Percentiles rank a stretch among this genome's conserved stretches.
Evolutionary conservation across 306 rosid species (phyloP).

Genomic region (Castanea sativa): DNA sequence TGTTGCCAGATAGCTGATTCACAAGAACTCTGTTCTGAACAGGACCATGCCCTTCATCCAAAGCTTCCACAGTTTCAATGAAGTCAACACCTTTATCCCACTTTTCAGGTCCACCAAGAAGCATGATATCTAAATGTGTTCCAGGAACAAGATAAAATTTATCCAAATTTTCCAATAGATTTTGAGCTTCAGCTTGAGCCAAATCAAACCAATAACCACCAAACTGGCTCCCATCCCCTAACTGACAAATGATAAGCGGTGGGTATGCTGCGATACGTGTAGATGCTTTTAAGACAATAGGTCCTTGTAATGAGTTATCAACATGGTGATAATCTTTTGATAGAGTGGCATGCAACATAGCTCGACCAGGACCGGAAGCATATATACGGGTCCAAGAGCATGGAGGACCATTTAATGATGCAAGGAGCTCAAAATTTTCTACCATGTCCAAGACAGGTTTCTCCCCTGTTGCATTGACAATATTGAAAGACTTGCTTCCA

Average conservation of each 20-base stretch:
- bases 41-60: slow-evolving; percentile 42
- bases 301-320: slow-evolving; percentile 45
- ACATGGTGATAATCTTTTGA: slow-evolving; percentile 57
- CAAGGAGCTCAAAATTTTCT: slow-evolving; percentile 33
- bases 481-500: slow-evolving; percentile 71
- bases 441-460: slow-evolving; percentile 38
- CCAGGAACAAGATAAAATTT: slow-evolving; percentile 80
- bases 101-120: slow-evolving; percentile 81
- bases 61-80: slow-evolving; percentile 44
- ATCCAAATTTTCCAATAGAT: slow-evolving; percentile 45
- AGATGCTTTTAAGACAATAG: slow-evolving; percentile 72
- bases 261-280: slow-evolving; percentile 63
- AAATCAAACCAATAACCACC: slow-evolving; percentile 87
- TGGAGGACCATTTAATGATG: slow-evolving; percentile 50
- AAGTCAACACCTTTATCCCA: slow-evolving; percentile 61
- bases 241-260: slow-evolving; percentile 67
- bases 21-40: slow-evolving; percentile 50
- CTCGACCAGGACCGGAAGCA: slow-evolving; percentile 76
- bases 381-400: slow-evolving; percentile 74
- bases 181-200: slow-evolving; percentile 53
- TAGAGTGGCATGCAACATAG: slow-evolving; percentile 70
- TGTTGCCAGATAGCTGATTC: slow-evolving; percentile 48
- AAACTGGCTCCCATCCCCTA: slow-evolving; percentile 77
- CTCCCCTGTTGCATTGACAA: slow-evolving; percentile 63
- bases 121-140: slow-evolving; percentile 57